These are phyloP conservation scores for Silene conica DNA, from an alignment of 148 eudicot genomes.

Conservation along the genomic window DNA sequence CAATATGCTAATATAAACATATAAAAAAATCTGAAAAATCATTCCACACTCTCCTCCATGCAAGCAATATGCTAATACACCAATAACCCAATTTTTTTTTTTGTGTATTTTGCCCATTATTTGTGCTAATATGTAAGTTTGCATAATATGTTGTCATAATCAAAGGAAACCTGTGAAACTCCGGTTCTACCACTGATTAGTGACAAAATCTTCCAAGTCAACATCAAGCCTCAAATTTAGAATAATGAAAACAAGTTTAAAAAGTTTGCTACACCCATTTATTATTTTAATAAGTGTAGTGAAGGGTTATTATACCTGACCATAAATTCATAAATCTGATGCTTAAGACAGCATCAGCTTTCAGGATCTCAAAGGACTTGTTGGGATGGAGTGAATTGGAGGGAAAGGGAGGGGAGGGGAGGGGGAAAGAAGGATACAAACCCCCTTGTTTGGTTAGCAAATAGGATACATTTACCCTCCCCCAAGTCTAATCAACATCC, in stretches of 20 bases:
- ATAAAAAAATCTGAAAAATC: neutral
- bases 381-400: too few species aligned
- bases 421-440: neutral
- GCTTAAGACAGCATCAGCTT: too few species aligned
- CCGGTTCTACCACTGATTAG: neutral
- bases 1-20: neutral
- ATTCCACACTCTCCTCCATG: neutral
- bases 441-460: neutral
- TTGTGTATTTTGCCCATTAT: neutral
- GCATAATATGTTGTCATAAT: neutral
- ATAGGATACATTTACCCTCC: neutral
- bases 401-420: too few species aligned
- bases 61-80: neutral
- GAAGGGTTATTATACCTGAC: neutral
- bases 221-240: neutral
- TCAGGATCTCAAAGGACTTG: too few species aligned
- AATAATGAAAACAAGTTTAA: neutral
- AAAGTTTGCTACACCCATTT: neutral
- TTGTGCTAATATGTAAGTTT: neutral
- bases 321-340: too few species aligned
- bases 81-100: neutral
- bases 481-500: neutral
- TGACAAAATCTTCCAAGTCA: neutral
- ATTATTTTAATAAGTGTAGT: neutral
- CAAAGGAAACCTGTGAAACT: neutral